Evolutionary conservation across 164 flowering plant genomes (phyloP), one percentile per base, ranked within the genome.

Genomic region (Liriodendron chinense): DNA sequence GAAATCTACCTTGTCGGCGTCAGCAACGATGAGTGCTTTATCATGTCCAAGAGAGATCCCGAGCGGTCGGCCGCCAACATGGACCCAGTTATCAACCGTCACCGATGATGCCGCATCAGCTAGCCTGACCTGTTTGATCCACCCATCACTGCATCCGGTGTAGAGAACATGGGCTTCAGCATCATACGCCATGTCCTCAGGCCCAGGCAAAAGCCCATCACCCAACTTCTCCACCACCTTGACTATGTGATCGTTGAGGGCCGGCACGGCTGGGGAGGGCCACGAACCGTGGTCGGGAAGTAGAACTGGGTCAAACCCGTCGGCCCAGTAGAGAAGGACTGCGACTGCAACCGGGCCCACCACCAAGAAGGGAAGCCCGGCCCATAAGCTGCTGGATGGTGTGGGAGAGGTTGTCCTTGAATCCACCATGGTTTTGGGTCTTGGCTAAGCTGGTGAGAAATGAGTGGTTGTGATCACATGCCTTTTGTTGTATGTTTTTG

Each of bases 141-240:
- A 88, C 26, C 89, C 89, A 63, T 88, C 91, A 1, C 22, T 25
- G 59, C 87, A 85, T 1, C 86, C 84, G 7, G 88, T 84, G 81
- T 81, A 86, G 14, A 88, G 73, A 63, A 78, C 7, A 3, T 75
- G 69, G 4, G 81, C 70, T 26, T 61, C 68, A 6, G 78, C 10
- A 23, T 85, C 82, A 25, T 80, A 85, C 0, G 78, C 83, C 22
- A 88, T 10, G 67, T 88, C 89, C 34, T 88, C 91, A 0, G 91
- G 84, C 3, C 82, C 87, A 48, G 8, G 9, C 68, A 88, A 26
- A 14, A 71, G 24, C 47, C 85, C 85, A 0, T 1, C 20, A 0
- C 86, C 88, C 16, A 88, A 47, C n/a, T 22, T 0, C 47, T 86
- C 84, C 18, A 86, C 73, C 14, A 72, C 81, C 13, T n/a, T 34